Evolutionary conservation across 2,329 filamentous ascomycete species (phyloP).

Genomic region (Whalleya microplaca): DNA sequence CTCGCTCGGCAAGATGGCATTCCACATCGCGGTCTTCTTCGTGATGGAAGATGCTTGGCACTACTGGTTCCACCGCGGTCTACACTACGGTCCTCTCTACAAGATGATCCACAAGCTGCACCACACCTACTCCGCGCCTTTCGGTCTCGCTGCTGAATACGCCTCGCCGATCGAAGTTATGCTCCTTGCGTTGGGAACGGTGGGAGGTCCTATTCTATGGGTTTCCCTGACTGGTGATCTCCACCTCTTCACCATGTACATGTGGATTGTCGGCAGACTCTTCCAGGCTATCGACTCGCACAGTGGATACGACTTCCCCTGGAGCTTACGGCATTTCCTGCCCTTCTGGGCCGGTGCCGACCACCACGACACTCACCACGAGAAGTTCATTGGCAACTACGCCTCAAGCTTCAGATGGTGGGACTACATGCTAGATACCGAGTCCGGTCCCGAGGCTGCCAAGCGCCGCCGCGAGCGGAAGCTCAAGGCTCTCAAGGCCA

Average conservation of each 20-base stretch:
- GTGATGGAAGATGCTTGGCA: conserved; percentile 97
- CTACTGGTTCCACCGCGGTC: conserved; percentile 91
- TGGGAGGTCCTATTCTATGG: conserved; percentile 82
- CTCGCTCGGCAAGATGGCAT: conserved; percentile 79
- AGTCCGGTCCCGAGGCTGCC: conserved; percentile 84
- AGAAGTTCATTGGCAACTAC: conserved; percentile 99
- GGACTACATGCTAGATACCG: conserved; percentile 93
- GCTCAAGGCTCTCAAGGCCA: conserved; percentile 64
- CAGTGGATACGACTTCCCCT: conserved; percentile 97
- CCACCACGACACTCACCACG: conserved; percentile 96
- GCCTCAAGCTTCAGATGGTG: conserved; percentile 98
- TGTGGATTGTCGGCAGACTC: conserved; percentile 89
- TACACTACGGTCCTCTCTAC: conserved; percentile 96
- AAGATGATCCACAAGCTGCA: conserved; percentile 98
- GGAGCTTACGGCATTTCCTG: conserved; percentile 92
- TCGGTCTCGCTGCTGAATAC: conserved; percentile 95
- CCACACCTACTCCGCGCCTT: conserved; percentile 97
- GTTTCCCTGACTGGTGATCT: conserved; percentile 82
- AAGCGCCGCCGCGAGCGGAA: conserved; percentile 83
- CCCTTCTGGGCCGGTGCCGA: conserved; percentile 98
- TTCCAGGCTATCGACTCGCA: conserved; percentile 99
- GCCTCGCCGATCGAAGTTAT: conserved; percentile 97
- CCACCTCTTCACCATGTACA: conserved; percentile 96
- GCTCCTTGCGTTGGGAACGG: conserved; percentile 85
- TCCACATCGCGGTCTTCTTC: conserved; percentile 93